Conservation (phyloP, 1,284 basidiomycete species). For the Cryptococcus depauperatus region DNA sequence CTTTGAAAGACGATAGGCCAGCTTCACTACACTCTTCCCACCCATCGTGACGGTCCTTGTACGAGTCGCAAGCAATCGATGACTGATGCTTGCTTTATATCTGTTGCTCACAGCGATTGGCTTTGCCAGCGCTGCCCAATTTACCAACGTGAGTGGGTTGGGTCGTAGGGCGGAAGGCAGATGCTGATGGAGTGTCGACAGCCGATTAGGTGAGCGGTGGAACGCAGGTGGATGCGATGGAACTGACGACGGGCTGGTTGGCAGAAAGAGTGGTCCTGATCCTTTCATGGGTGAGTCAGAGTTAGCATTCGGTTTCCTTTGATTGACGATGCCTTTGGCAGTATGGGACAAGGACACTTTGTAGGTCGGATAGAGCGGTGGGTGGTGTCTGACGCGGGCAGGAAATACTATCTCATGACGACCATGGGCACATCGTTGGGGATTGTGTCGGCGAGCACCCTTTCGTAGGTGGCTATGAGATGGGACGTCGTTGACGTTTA, state of each 20-base stretch:
- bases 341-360: conserved; percentile 13
- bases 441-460: conserved; percentile 11
- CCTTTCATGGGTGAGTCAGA: conserved; percentile 13
- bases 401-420: conserved; percentile 13
- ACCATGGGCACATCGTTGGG: conserved; percentile 9
- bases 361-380: conserved; percentile 1
- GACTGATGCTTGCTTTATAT: background rate
- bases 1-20: too few relatives aligned
- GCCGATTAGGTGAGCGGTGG: conserved; percentile 14
- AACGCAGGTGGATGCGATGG: too few relatives aligned
- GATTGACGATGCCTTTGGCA: background rate
- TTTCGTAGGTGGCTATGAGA: conserved; percentile 7
- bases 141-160: conserved; percentile 9
- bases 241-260: too few relatives aligned
- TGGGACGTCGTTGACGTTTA: background rate
- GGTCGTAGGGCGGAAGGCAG: background rate
- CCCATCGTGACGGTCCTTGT: too few relatives aligned
- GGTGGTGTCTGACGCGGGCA: background rate
- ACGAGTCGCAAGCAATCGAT: too few relatives aligned
- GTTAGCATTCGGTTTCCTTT: background rate
- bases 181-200: conserved; percentile 4
- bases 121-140: conserved; percentile 6
- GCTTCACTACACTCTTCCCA: too few relatives aligned
- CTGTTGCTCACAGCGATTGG: conserved; percentile 2
- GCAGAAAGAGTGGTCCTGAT: conserved; percentile 10